These are phyloP conservation scores for Neotropicomus parvogracilis DNA, from an alignment of 1,284 basidiomycete species.

Conservation along the genomic window DNA sequence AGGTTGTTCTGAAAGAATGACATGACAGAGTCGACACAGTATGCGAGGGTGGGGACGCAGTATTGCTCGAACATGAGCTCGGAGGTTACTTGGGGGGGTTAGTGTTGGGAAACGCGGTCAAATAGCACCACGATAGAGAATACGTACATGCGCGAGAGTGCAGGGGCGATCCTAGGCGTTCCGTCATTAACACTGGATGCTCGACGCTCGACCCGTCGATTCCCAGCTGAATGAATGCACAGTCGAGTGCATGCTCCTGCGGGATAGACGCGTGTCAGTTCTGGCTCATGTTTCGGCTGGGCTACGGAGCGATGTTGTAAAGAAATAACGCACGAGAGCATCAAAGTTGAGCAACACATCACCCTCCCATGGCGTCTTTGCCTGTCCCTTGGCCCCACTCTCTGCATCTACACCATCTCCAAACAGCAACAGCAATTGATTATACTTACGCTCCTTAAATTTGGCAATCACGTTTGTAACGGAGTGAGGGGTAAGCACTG, in stretches of 20 bases:
- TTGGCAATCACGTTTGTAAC: conserved; percentile 75
- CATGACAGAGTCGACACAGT: conserved; percentile 89
- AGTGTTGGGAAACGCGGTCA: background rate
- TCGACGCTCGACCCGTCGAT: conserved; percentile 77
- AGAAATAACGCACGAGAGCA: conserved; percentile 65
- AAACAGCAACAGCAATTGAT: conserved; percentile 77
- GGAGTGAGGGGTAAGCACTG: conserved; percentile 43
- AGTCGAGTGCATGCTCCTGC: conserved; percentile 94
- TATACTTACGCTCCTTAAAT: conserved; percentile 85
- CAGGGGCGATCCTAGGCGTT: conserved; percentile 85
- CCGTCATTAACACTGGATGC: conserved; percentile 94
- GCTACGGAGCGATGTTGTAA: background rate
- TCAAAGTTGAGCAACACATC: conserved; percentile 89
- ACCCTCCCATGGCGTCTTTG: conserved; percentile 83
- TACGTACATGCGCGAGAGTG: conserved; percentile 82
- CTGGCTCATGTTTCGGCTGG: background rate
- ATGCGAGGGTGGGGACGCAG: conserved; percentile 80
- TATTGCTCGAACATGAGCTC: conserved; percentile 98
- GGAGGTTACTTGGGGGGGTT: conserved; percentile 60
- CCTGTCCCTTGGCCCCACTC: conserved; percentile 73
- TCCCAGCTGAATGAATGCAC: conserved; percentile 84
- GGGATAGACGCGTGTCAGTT: background rate
- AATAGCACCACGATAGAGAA: background rate
- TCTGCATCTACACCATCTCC: conserved; percentile 84
- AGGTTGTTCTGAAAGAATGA: conserved; percentile 81